phyloP scores from a whole-genome alignment of 2,329 filamentous ascomycete genomes.

The Verticillium longisporum region DNA sequence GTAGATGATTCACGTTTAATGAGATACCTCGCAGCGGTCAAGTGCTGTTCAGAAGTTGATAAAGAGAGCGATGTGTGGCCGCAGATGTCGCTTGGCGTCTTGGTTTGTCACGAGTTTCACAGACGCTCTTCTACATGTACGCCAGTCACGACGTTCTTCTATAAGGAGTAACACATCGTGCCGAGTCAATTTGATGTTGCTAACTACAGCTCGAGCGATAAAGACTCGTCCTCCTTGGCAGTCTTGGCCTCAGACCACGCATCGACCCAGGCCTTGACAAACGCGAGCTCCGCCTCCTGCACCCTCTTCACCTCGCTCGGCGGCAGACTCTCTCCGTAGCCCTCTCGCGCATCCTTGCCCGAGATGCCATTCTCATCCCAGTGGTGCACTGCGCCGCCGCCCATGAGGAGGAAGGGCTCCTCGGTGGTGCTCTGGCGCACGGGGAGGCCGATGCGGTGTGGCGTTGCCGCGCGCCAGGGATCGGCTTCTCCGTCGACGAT shows the following conservation, averaged over 20 bases:
- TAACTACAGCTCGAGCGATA: background rate
- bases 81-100: no score
- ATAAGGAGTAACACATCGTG: no score
- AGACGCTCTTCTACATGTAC: no score
- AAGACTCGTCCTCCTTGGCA: background rate
- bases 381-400: slow-evolving; percentile 63
- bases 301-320: slow-evolving; percentile 50
- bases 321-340: slow-evolving; percentile 34
- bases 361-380: slow-evolving; percentile 69
- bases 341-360: slow-evolving; percentile 48
- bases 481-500: slow-evolving; percentile 72
- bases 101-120: no score
- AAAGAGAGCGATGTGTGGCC: no score
- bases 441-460: slow-evolving; percentile 55
- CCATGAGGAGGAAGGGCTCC: slow-evolving; percentile 69
- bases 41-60: no score
- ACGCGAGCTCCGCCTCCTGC: slow-evolving; percentile 50
- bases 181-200: no score
- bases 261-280: slow-evolving; percentile 61
- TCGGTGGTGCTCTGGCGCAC: slow-evolving; percentile 51
- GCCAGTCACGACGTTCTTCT: no score
- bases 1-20: no score
- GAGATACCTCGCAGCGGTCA: no score
- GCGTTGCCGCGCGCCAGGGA: slow-evolving; percentile 73
- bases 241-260: slow-evolving; percentile 39